Evolutionary conservation across 495 filamentous ascomycete species (phyloP), one percentile per base, ranked within the genome.

Genomic region (Daldinia childiae): DNA sequence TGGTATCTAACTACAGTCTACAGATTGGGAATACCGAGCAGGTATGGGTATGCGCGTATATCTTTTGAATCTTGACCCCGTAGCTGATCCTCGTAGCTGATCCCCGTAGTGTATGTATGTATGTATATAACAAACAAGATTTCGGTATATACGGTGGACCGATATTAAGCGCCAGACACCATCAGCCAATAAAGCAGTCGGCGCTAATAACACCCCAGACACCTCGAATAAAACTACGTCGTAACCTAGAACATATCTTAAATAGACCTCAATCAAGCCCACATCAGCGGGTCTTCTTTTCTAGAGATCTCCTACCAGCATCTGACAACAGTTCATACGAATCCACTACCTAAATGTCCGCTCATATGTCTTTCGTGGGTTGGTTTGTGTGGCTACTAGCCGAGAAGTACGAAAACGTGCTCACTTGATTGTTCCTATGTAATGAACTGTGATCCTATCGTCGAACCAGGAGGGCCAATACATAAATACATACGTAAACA

Each of bases 151-250:
- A 54, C 26, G 55, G 61, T 38, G 36, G 36, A 38, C 26, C 17
- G 24, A 27, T 30, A 36, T 59, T 68, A 73, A 64, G 70, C 64
- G 64, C 69, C 38, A 60, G 26, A 32, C 60, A 58, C n/a, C 51
- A 27, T 6, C 6, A 59, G 43, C 70, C 65, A 73, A 69, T 54
- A 17, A 27, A 73, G 57, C 65, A 7, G 12, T 36, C 17, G n/a
- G 70, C 70, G 70, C 70, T 58, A 68, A 62, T 48, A 21, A 45
- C 24, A 36, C 50, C 36, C 59, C 65, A 65, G 61, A 69, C 70
- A 8, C 60, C 17, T 45, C 19, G 12, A 59, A 15, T 27, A 43
- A 52, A 68, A 27, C 48, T 68, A n/a, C 39, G 6, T 29, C 27
- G 15, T 41, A 21, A 45, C 59, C 39, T 26, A 59, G 59, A 21